Evolutionary conservation across 805 yeast genomes (phyloP).

Genomic region (Cyberlindnera meyerae): DNA sequence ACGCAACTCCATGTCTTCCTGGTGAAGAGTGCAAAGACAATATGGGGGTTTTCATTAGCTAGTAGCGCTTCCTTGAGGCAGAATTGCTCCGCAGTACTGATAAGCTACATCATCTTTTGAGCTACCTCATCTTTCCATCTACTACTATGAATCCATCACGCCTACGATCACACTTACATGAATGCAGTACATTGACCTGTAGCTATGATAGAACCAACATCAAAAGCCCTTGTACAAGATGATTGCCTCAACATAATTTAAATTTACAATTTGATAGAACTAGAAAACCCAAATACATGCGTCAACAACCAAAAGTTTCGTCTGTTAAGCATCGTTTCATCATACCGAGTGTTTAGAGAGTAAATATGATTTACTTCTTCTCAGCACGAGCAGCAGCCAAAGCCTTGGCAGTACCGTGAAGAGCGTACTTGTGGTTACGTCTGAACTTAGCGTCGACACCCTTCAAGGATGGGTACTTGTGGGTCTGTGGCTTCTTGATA

Average conservation of each 20-base stretch:
- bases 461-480: constrained; percentile 97
- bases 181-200: too few species aligned
- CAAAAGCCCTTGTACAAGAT: constrained; percentile 9
- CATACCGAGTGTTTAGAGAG: too few species aligned
- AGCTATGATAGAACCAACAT: constrained; percentile 13
- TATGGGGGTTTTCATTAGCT: too few species aligned
- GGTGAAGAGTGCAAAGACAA: too few species aligned
- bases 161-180: too few species aligned
- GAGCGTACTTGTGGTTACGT: constrained; percentile 99
- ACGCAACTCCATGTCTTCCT: too few species aligned
- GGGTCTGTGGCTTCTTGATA: constrained; percentile 97
- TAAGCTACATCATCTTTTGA: too few species aligned
- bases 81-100: too few species aligned
- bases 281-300: neutral
- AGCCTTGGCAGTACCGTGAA: constrained; percentile 95
- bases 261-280: too few species aligned
- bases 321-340: constrained; percentile 6
- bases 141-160: too few species aligned
- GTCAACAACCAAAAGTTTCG: constrained; percentile 3
- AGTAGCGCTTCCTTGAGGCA: too few species aligned
- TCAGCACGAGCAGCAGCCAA: constrained; percentile 77
- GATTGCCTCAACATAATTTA: constrained; percentile 1
- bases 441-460: constrained; percentile 99
- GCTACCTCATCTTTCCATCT: too few species aligned
- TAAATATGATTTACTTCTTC: constrained; percentile 25